phyloP scores from a whole-genome alignment of 306 rosid genomes.

The Cucumis hystrix region DNA sequence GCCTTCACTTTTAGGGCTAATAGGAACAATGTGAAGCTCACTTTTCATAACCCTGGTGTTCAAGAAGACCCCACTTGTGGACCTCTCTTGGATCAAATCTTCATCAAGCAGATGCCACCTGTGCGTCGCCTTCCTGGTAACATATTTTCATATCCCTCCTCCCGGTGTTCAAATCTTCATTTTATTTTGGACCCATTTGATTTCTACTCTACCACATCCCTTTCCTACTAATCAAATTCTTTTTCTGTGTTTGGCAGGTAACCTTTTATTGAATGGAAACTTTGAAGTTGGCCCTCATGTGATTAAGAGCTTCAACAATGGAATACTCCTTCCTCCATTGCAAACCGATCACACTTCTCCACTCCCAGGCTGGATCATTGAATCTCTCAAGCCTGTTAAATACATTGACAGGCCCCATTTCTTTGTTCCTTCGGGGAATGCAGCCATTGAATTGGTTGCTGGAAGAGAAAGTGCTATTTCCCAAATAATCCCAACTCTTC shows the following conservation, averaged over 20 bases:
- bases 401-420: slow-evolving; percentile 37
- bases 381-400: slow-evolving; percentile 41
- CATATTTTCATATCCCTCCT: not conserved
- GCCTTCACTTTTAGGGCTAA: slow-evolving; percentile 28
- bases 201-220: too few species aligned
- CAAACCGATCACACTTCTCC: slow-evolving; percentile 23
- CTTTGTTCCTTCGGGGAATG: slow-evolving; percentile 27
- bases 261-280: slow-evolving; percentile 31
- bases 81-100: slow-evolving; percentile 38
- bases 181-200: too few species aligned
- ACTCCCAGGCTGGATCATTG: slow-evolving; percentile 43
- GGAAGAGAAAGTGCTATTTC: slow-evolving; percentile 44
- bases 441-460: slow-evolving; percentile 32
- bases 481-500: slow-evolving; percentile 34
- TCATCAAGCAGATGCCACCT: slow-evolving; percentile 32
- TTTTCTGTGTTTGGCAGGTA: slow-evolving; percentile 13
- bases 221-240: too few species aligned
- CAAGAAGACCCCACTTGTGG: slow-evolving; percentile 51
- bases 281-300: slow-evolving; percentile 38
- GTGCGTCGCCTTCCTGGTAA: slow-evolving; percentile 9
- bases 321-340: slow-evolving; percentile 38
- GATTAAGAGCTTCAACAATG: slow-evolving; percentile 37
- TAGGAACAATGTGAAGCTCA: slow-evolving; percentile 15
- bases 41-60: slow-evolving; percentile 37
- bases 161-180: too few species aligned